phyloP scores from a whole-genome alignment of 768 basidiomycete species.

The Saitozyma podzolica region DNA sequence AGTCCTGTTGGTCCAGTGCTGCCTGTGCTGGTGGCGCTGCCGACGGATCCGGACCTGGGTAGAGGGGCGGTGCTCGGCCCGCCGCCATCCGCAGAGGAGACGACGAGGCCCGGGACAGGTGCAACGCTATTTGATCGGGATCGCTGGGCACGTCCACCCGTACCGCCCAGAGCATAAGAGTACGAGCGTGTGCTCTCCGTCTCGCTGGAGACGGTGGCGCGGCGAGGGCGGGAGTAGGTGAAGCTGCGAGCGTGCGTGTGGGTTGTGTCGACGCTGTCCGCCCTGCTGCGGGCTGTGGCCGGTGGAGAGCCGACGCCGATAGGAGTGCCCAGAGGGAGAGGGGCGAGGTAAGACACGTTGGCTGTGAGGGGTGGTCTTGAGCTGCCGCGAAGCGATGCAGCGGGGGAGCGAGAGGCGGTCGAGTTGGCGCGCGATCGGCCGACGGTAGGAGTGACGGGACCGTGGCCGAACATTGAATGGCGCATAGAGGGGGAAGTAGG shows the following conservation, averaged over 20 bases:
- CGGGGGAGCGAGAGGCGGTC: neutral
- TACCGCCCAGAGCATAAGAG: conserved; percentile 50
- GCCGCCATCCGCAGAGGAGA: neutral
- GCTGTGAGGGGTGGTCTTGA: conserved; percentile 30
- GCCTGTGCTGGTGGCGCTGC: neutral
- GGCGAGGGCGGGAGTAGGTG: neutral
- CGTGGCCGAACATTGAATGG: neutral
- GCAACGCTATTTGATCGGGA: conserved; percentile 13
- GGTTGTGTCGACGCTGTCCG: neutral
- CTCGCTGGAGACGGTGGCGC: neutral
- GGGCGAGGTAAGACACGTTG: conserved; percentile 27
- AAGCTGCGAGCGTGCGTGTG: neutral
- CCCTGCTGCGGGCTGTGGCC: neutral
- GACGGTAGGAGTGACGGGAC: conserved; percentile 3
- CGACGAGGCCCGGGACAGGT: neutral
- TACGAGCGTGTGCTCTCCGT: conserved; percentile 10
- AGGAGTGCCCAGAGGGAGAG: conserved; percentile 10
- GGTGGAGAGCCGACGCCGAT: neutral
- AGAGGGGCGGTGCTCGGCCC: neutral
- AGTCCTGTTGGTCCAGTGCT: neutral
- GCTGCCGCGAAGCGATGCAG: neutral
- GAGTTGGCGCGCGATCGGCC: conserved; percentile 25
- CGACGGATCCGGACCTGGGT: neutral
- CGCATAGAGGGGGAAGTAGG: conserved; percentile 5
- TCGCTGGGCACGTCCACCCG: conserved; percentile 51